Base-by-base conservation (phyloP, 2,329 filamentous ascomycete species). In the Sarocladium strictum region DNA sequence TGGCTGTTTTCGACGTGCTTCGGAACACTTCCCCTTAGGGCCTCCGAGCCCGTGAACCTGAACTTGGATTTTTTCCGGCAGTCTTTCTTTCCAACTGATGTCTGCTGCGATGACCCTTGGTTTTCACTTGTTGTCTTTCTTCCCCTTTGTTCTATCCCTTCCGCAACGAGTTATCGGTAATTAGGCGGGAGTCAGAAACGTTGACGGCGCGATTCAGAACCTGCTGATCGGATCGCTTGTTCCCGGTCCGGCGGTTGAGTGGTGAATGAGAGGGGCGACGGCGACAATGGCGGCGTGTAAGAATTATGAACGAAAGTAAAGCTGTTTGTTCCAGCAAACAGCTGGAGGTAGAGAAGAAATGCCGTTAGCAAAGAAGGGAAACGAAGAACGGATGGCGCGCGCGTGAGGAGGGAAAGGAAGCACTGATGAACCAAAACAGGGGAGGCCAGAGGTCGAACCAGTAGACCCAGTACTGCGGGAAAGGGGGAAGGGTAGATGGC, bases 321-420 rank as follows among this genome's bases (percentile, higher is more conserved):
- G 27, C 47, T 51, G 47, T 35, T 51, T 51, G 47, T 9, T 33
- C 47, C 47, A 51, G 47, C 47, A 51, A 51, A 51, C 47, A 51
- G 47, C 47, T 51, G 47, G 47, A 35, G 6, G 15, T 21, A 19
- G 15, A 51, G 29, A 5, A 32, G 23, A 49, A 51, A 35, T 35
- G 47, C 47, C 47, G 47, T 51, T 35, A 51, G 47, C 29, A 19
- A 33, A n/a, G 43, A 21, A 51, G 35, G 27, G 47, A 35, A 23
- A 51, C 15, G 47, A 29, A 33, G 26, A 27, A 21, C 7, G 10
- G 24, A 27, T n/a, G 23, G 43, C 26, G 43, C 47, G 29, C 26
- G 29, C 26, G 10, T 21, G 35, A 35, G 29, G 47, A 24, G 47
- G 43, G 47, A 51, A 35, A 21, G 27, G 17, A 35, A 35, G 27